Evolutionary conservation across 768 basidiomycete genomes (phyloP).

Genomic region (Fomitopsis serialis): DNA sequence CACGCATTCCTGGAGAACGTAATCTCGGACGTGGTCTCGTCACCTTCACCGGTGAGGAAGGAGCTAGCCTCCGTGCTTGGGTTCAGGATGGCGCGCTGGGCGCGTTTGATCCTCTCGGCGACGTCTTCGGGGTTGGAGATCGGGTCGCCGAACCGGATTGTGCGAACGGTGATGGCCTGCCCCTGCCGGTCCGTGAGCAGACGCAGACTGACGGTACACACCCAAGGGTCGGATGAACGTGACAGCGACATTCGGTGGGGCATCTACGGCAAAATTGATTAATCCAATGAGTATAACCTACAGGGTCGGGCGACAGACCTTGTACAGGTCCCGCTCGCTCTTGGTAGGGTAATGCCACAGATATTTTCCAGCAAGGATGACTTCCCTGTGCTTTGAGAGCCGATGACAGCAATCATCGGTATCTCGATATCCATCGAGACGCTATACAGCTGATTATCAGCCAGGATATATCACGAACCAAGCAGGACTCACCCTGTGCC

Average conservation of each 20-base stretch:
- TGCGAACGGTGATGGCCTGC: constrained; percentile 26
- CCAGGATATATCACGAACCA: neutral
- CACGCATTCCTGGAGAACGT: constrained; percentile 27
- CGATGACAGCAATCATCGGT: constrained; percentile 72
- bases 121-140: constrained; percentile 50
- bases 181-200: constrained; percentile 23
- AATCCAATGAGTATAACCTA: no score
- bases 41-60: constrained; percentile 37
- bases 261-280: constrained; percentile 21
- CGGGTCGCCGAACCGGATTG: constrained; percentile 22
- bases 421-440: constrained; percentile 67
- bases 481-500: constrained; percentile 46
- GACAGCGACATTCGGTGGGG: constrained; percentile 33
- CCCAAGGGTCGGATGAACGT: constrained; percentile 24
- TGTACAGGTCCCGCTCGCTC: constrained; percentile 70
- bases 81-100: constrained; percentile 63
- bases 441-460: constrained; percentile 26
- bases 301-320: constrained; percentile 34
- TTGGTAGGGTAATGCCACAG: constrained; percentile 64
- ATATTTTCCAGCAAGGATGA: constrained; percentile 76
- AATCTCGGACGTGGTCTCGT: constrained; percentile 6
- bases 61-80: constrained; percentile 29
- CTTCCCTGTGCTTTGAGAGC: constrained; percentile 70
- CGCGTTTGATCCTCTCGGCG: constrained; percentile 61
- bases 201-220: constrained; percentile 27